These are phyloP conservation scores for Lizonia empirigonia DNA, from an alignment of 2,329 filamentous ascomycete genomes.

Conservation along the genomic window DNA sequence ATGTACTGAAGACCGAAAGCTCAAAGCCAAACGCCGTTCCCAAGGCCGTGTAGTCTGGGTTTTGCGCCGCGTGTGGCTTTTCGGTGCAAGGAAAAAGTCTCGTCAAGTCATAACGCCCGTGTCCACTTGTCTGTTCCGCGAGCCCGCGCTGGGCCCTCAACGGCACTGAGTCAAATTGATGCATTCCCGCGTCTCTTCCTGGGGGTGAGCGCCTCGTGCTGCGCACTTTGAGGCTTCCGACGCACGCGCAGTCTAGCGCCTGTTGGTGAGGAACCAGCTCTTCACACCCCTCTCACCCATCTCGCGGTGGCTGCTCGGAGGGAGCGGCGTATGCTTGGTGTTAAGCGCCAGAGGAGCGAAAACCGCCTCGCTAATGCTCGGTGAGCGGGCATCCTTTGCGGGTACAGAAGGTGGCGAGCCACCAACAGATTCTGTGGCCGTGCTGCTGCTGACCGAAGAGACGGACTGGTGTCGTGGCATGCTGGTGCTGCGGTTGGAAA, in stretches of 20 bases:
- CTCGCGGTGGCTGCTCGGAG: conserved; percentile 28
- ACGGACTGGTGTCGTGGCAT: conserved; percentile 36
- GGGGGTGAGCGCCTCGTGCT: neutral
- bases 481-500: conserved; percentile 40
- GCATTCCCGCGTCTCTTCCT: neutral
- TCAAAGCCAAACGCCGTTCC: conserved; percentile 7
- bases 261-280: conserved; percentile 42
- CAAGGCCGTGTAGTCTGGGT: conserved; percentile 13
- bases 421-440: conserved; percentile 24
- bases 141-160: neutral
- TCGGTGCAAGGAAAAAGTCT: conserved; percentile 24
- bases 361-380: conserved; percentile 34
- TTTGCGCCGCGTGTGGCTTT: conserved; percentile 19
- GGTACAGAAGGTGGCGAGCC: conserved; percentile 38
- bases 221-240: neutral
- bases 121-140: conserved; percentile 13
- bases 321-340: conserved; percentile 36
- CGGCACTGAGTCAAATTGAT: conserved; percentile 14
- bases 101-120: conserved; percentile 25
- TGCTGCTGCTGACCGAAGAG: conserved; percentile 31
- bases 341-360: conserved; percentile 46
- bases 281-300: conserved; percentile 29
- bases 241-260: conserved; percentile 24
- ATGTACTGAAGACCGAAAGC: neutral
- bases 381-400: conserved; percentile 32